phyloP scores from a whole-genome alignment of 148 eudicot species.

The Rhododendron griersonianum region DNA sequence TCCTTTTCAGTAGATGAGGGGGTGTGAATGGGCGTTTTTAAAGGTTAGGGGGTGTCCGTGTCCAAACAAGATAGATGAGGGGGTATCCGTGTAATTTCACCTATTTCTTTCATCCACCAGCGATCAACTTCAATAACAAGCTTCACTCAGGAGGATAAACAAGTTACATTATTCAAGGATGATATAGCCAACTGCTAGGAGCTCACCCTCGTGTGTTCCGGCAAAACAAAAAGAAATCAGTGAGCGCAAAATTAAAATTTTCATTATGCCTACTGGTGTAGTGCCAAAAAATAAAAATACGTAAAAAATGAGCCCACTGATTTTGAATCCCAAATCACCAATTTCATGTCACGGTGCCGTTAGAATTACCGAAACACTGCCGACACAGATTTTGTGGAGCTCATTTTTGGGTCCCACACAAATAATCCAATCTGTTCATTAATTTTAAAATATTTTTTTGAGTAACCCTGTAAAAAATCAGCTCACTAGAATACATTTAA shows the following conservation, averaged over 20 bases:
- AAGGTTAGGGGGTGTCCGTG: no score
- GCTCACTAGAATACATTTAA: no score
- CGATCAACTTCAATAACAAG: not conserved
- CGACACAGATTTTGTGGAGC: no score
- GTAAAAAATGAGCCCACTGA: not conserved
- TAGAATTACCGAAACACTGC: not conserved
- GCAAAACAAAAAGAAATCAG: not conserved
- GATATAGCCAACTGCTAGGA: not conserved
- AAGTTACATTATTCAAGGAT: not conserved
- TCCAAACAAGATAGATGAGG: no score
- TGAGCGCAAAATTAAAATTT: not conserved
- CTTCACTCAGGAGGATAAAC: not conserved
- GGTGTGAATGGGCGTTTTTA: no score
- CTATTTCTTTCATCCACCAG: no score
- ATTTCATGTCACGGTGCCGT: not conserved
- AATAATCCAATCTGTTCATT: no score
- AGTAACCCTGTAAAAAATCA: no score
- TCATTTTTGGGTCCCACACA: no score
- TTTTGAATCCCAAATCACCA: not conserved
- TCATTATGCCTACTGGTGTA: not conserved
- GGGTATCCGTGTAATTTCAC: no score
- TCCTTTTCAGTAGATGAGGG: no score
- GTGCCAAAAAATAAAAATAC: not conserved
- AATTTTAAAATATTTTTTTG: no score
- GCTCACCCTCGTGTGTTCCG: not conserved